Evolutionary conservation across 805 yeast genomes (phyloP).

Genomic region (Starmerella bacillaris): DNA sequence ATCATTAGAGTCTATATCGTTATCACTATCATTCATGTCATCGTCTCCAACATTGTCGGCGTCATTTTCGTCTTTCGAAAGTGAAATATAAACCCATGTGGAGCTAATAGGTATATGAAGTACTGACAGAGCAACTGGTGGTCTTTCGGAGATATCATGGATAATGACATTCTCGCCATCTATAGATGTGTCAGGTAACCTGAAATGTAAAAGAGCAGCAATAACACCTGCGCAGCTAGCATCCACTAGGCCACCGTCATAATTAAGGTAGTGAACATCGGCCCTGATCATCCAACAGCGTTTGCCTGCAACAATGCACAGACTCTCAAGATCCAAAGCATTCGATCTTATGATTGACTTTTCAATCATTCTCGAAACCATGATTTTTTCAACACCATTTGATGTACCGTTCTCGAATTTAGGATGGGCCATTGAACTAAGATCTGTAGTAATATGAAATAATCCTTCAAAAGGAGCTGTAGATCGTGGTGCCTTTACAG

Average conservation of each 20-base stretch:
- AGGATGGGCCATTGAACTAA: slow-evolving; percentile 78
- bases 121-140: slow-evolving; percentile 70
- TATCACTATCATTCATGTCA: slow-evolving; percentile 21
- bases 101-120: slow-evolving; percentile 81
- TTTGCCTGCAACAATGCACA: slow-evolving; percentile 79
- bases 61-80: slow-evolving; percentile 1
- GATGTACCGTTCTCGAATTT: slow-evolving; percentile 57
- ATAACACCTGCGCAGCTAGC: slow-evolving; percentile 80
- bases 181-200: slow-evolving; percentile 66
- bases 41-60: slow-evolving; percentile 3
- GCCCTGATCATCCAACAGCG: slow-evolving; percentile 86
- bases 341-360: slow-evolving; percentile 81
- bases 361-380: slow-evolving; percentile 68
- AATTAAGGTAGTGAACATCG: slow-evolving; percentile 72
- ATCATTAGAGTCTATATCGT: slow-evolving; percentile 56
- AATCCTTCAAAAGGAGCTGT: slow-evolving; percentile 90
- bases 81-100: slow-evolving; percentile 67
- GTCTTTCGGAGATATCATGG: slow-evolving; percentile 58
- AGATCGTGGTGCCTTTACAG: slow-evolving; percentile 61
- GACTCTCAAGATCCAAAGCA: slow-evolving; percentile 75
- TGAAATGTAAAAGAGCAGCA: slow-evolving; percentile 66
- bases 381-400: slow-evolving; percentile 61
- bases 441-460: slow-evolving; percentile 67
- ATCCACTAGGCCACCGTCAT: slow-evolving; percentile 86
- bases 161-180: slow-evolving; percentile 33